These are phyloP conservation scores for Pichia sp. DNA, from an alignment of 1,139 yeast genomes.

Conservation along the genomic window DNA sequence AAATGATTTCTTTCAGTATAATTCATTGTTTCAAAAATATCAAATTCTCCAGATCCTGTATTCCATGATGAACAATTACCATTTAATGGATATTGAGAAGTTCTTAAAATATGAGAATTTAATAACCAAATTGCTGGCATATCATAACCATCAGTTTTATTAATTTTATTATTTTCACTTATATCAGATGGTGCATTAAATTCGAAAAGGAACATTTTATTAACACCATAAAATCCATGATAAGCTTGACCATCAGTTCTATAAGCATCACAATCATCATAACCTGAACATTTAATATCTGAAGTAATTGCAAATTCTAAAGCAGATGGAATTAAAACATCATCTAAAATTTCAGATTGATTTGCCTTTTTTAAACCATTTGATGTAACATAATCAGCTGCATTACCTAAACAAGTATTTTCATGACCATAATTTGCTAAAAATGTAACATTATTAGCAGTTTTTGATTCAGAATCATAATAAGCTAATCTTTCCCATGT, in stretches of 20 bases:
- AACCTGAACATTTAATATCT: conserved; percentile 44
- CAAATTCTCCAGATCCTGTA: conserved; percentile 78
- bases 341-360: conserved; percentile 44
- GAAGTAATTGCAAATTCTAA: conserved; percentile 59
- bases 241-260: conserved; percentile 67
- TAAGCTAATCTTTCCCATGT: conserved; percentile 42
- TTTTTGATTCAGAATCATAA: conserved; percentile 36
- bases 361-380: conserved; percentile 41
- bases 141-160: conserved; percentile 41
- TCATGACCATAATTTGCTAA: conserved; percentile 46
- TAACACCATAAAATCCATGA: conserved; percentile 61
- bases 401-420: conserved; percentile 59
- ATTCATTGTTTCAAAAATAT: conserved; percentile 63
- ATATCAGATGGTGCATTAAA: conserved; percentile 49
- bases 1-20: conserved; percentile 47
- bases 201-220: conserved; percentile 67
- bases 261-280: conserved; percentile 62
- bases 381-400: conserved; percentile 45
- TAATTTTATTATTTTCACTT: conserved; percentile 30
- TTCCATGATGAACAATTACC: conserved; percentile 69
- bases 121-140: conserved; percentile 78
- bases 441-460: conserved; percentile 56
- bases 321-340: conserved; percentile 46
- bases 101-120: conserved; percentile 74
- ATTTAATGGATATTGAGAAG: conserved; percentile 62